These are phyloP conservation scores for Orbilia oligospora DNA, from an alignment of 2,329 filamentous ascomycete species.

Conservation along the genomic window DNA sequence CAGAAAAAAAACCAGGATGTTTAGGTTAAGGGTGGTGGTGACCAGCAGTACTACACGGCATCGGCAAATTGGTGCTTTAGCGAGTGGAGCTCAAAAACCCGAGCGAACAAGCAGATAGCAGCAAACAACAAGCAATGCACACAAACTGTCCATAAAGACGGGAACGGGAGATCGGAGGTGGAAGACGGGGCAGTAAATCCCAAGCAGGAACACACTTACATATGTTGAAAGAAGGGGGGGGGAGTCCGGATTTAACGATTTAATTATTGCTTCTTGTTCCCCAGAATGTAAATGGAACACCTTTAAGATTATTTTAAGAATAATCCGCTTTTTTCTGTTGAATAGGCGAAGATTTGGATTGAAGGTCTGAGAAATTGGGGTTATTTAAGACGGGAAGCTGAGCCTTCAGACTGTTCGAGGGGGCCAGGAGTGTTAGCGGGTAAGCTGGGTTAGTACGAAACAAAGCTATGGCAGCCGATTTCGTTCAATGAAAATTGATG, in stretches of 20 bases:
- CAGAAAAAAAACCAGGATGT: slow-evolving; percentile 41
- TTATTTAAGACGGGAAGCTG: slow-evolving; percentile 30
- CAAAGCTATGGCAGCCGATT: slow-evolving; percentile 42
- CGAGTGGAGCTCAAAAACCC: slow-evolving; percentile 55
- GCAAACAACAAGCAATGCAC: slow-evolving; percentile 31
- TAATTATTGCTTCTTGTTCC: slow-evolving; percentile 13
- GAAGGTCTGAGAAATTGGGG: slow-evolving; percentile 37
- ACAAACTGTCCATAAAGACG: slow-evolving; percentile 23
- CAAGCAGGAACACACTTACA: slow-evolving; percentile 49
- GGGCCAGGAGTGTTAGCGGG: slow-evolving; percentile 41
- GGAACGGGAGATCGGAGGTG: slow-evolving; percentile 57
- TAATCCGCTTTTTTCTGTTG: slow-evolving; percentile 15
- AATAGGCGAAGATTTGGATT: slow-evolving; percentile 25
- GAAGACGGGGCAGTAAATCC: slow-evolving; percentile 34
- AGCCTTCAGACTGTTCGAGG: slow-evolving; percentile 16
- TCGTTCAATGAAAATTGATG: slow-evolving; percentile 21
- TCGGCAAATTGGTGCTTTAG: slow-evolving; percentile 57
- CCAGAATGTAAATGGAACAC: not conserved
- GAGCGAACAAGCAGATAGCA: slow-evolving; percentile 22
- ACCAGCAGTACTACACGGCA: slow-evolving; percentile 36
- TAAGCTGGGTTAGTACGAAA: slow-evolving; percentile 20
- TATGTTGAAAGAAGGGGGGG: not conserved
- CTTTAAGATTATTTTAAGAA: slow-evolving; percentile 7
- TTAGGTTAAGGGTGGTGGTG: slow-evolving; percentile 35
- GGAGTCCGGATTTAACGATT: slow-evolving; percentile 29